Percentiles rank a stretch among this genome's conserved stretches.
These are phyloP conservation scores for Sutorius eximius DNA, from an alignment of 1,284 basidiomycete genomes.

Conservation along the genomic window DNA sequence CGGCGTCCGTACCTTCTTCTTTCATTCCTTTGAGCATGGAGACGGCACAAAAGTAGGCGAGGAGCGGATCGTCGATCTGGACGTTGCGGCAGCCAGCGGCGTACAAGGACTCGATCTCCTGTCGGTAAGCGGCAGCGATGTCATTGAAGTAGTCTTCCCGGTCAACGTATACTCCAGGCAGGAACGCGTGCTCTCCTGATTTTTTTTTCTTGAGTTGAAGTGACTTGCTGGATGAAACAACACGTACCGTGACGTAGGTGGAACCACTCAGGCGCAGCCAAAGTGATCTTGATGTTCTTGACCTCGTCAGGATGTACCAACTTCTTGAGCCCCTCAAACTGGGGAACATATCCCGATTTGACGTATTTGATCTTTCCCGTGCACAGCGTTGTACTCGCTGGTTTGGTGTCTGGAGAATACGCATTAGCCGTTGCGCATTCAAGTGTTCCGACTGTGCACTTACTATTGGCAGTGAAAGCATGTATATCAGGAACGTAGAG, in stretches of 20 bases:
- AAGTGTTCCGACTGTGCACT: slow-evolving; percentile 14
- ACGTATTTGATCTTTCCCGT: slow-evolving; percentile 61
- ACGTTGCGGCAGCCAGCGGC: slow-evolving; percentile 71
- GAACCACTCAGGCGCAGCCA: slow-evolving; percentile 77
- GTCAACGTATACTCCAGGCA: slow-evolving; percentile 16
- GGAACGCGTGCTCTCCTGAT: slow-evolving; percentile 26
- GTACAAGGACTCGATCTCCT: slow-evolving; percentile 73
- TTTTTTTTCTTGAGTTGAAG: background rate
- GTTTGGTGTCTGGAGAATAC: slow-evolving; percentile 43
- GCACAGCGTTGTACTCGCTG: slow-evolving; percentile 50
- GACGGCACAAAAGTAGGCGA: slow-evolving; percentile 66
- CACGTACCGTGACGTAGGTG: slow-evolving; percentile 63
- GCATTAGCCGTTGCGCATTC: slow-evolving; percentile 35
- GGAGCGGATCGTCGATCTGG: slow-evolving; percentile 75
- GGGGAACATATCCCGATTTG: slow-evolving; percentile 61
- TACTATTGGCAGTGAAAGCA: slow-evolving; percentile 54
- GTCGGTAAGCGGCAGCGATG: slow-evolving; percentile 66
- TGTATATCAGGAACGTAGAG: slow-evolving; percentile 51
- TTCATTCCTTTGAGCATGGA: slow-evolving; percentile 64
- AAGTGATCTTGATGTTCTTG: slow-evolving; percentile 67
- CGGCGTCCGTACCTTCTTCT: slow-evolving; percentile 58
- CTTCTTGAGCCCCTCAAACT: slow-evolving; percentile 59
- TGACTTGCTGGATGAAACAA: background rate
- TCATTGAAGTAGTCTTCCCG: slow-evolving; percentile 73
- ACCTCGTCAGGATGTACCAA: slow-evolving; percentile 60